Evolutionary conservation across 2,329 filamentous ascomycete genomes (phyloP), one percentile per base, ranked within the genome.

Genomic region (Eurotiales sp.): DNA sequence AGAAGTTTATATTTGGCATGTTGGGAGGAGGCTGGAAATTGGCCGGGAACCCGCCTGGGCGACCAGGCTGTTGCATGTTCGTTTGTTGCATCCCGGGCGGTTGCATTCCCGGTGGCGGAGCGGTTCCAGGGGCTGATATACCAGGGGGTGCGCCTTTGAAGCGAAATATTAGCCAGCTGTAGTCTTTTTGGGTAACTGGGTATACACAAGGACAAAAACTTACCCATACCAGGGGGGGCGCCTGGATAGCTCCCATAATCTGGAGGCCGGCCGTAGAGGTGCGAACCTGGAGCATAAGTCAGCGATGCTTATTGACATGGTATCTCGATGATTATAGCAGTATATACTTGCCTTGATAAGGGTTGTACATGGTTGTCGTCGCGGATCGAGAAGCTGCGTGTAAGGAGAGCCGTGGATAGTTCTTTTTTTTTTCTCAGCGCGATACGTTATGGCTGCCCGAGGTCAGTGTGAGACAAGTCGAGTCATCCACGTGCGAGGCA

Each of bases 1-100:
- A 95, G 77, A 97, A 96, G 76, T 99, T 96, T 77, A 99, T 96
- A 69, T 95, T 95, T 46, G 92, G 90, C 80, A 96, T 88, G 66
- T 93, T 96, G 46, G 88, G 78, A 8, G 92, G 91, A 44, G 90
- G 84, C 75, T 95, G 88, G 72, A 96, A 96, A 70, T 84, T 89
- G 53, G 85, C 77, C 56, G 89, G 90, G 58, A 95, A 84, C 64
- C 83, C 85, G 70, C 82, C 88, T 68, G 88, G 88, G 77, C 88
- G 85, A 75, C 85, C 88, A 74, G 87, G 81, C 76, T 88, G 87
- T 62, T 85, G 80, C 67, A 79, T 78, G 70, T 82, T 88, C 65
- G 83, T 78, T 76, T 87, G 86, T 67, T 87, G 85, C 71, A 92
- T 82, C 70, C 88, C 88, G n/a, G n/a, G n/a, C n/a, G n/a, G 86